A percentile compares a stretch with the other conserved stretches of the same genome.
Conservation (phyloP, 805 yeast genomes). For the Suhomyces vadensis region DNA sequence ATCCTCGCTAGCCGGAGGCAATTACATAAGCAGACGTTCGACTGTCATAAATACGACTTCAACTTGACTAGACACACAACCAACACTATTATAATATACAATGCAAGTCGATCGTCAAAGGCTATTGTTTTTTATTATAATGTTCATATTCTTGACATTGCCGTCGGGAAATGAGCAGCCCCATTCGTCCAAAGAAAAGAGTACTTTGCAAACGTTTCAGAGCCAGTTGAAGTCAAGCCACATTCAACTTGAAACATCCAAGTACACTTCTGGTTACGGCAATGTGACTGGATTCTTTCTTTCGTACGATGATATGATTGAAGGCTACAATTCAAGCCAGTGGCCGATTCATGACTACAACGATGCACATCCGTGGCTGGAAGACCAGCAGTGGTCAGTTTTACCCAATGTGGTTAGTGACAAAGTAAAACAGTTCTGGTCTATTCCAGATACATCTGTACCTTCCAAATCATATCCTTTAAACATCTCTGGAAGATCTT, state of each 20-base stretch:
- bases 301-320: constrained; percentile 59
- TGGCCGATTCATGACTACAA: constrained; percentile 57
- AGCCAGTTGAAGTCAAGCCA: constrained; percentile 19
- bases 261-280: constrained; percentile 58
- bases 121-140: constrained; percentile 33
- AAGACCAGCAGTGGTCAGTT: constrained; percentile 53
- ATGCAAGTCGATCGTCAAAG: constrained; percentile 33
- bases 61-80: too few relatives aligned
- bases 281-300: constrained; percentile 72
- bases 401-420: constrained; percentile 59
- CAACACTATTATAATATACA: too few relatives aligned
- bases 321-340: constrained; percentile 46
- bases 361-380: constrained; percentile 45
- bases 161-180: constrained; percentile 21
- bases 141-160: constrained; percentile 35
- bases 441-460: not conserved
- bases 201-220: constrained; percentile 19
- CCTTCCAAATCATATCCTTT: constrained; percentile 25
- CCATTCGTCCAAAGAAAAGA: not conserved
- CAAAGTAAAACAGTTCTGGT: constrained; percentile 57
- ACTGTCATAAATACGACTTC: too few relatives aligned
- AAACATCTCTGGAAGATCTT: constrained; percentile 36
- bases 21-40: constrained; percentile 1
- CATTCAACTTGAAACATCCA: constrained; percentile 36
- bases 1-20: too few relatives aligned